phyloP scores from a whole-genome alignment of 345 rosid species.

The Excoecaria cochinchinensis region DNA sequence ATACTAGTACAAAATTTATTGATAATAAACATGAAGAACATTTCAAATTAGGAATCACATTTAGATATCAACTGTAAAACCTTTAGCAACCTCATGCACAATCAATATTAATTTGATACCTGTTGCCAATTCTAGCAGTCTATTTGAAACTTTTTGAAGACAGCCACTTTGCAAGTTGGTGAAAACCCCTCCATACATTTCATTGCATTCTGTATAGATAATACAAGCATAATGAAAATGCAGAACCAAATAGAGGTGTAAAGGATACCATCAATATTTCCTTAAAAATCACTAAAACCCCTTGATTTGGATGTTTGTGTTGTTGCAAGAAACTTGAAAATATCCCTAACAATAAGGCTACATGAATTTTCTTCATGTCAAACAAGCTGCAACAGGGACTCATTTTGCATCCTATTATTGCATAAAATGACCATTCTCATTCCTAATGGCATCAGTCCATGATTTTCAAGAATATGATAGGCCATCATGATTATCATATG shows the following conservation, averaged over 20 bases:
- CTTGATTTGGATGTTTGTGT: slow-evolving; percentile 2
- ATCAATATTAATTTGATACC: slow-evolving; percentile 30
- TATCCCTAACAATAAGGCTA: background rate
- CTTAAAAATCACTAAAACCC: background rate
- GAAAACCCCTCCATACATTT: slow-evolving; percentile 31
- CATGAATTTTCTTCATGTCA: background rate
- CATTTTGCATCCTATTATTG: background rate
- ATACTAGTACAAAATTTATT: background rate
- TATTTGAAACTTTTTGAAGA: slow-evolving; percentile 31
- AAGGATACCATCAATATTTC: background rate
- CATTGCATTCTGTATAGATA: slow-evolving; percentile 30
- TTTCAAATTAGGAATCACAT: background rate
- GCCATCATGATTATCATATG: background rate
- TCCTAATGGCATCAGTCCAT: background rate
- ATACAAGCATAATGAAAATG: background rate
- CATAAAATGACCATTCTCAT: background rate
- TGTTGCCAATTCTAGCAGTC: slow-evolving; percentile 29
- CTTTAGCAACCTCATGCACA: background rate
- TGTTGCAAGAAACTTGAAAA: background rate
- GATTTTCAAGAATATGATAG: background rate
- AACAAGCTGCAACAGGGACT: background rate
- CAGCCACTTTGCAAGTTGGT: slow-evolving; percentile 26
- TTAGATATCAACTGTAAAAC: background rate
- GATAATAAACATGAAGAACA: background rate
- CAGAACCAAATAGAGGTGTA: background rate